Percentiles rank a stretch among this genome's conserved stretches.
These are phyloP conservation scores for Populus hybrid DNA, from an alignment of 441 rosid genomes.

Conservation along the genomic window DNA sequence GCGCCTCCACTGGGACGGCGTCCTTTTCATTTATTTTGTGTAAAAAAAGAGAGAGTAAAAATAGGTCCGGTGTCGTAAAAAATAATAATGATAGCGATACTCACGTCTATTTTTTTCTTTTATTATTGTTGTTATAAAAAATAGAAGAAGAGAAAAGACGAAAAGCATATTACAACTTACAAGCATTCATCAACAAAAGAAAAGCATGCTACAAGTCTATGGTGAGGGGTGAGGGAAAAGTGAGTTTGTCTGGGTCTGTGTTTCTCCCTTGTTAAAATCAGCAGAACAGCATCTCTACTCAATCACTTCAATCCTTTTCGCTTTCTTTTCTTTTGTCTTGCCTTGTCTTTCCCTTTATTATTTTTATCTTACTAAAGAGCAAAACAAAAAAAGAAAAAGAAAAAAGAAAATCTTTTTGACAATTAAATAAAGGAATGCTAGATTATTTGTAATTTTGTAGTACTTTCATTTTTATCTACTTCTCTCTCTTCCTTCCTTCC, in stretches of 20 bases:
- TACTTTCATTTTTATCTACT: not conserved
- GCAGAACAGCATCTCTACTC: not conserved
- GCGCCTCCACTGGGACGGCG: no score
- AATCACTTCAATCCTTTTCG: slow-evolving; percentile 13
- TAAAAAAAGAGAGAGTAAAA: not conserved
- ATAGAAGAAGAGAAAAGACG: not conserved
- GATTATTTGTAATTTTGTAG: no score
- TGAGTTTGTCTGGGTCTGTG: not conserved
- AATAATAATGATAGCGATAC: not conserved
- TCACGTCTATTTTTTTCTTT: not conserved
- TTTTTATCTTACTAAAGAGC: not conserved
- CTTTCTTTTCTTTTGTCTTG: slow-evolving; percentile 35
- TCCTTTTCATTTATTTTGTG: not conserved
- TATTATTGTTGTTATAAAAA: not conserved
- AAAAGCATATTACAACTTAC: not conserved
- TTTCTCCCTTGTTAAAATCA: slow-evolving; percentile 1
- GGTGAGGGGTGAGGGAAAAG: not conserved
- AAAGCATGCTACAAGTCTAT: not conserved
- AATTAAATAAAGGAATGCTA: not conserved
- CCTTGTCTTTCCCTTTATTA: slow-evolving; percentile 21
- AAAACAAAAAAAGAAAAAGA: not conserved
- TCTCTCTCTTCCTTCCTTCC: not conserved
- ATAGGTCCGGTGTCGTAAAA: not conserved
- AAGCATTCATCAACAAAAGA: not conserved
- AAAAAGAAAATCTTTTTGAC: not conserved